Evolutionary conservation across 164 flowering plant genomes (phyloP), one percentile per base, ranked within the genome.

Genomic region (Piper longum): DNA sequence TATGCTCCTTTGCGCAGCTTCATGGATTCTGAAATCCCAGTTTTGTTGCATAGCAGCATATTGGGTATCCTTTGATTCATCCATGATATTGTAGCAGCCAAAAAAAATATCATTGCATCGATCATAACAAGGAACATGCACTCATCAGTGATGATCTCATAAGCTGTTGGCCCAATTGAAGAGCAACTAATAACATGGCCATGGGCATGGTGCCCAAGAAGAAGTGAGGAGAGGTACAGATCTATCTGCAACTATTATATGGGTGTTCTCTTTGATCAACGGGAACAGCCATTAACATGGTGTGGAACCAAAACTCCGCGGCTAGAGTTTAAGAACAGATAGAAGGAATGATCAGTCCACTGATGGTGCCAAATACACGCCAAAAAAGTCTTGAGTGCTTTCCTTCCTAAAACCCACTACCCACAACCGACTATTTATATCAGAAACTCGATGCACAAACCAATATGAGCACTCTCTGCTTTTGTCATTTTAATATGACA

Each of bases 1-100:
- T 60, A 77, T 70, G 59, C 74, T 67, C 4, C 69, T 77, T 55
- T 72, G 76, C 61, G 76, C 81, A 63, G 59, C 69, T 60, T 72
- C 73, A 55, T 70, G 69, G 62, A 71, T 59, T 61, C 66, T 67
- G 61, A 68, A 63, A 61, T 72, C 74, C 71, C 67, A 68, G 48
- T 67, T 66, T n/a, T 68, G 72, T 54, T 41, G 41, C 64, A 41
- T 58, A 19, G 72, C 59, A 66, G 54, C 54, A 65, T 72, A 51
- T 6, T 26, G 36, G 36, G 36, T 26, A 26, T 62, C n/a, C 56
- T 56, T 56, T 44, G 68, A 67, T 58, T 54, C 69, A 40, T 69
- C 69, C 59, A 59, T 65, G 72, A 63, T 63, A 44, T 40, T 43
- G 59, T 16, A 16, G 60, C 17, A 60, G 16, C 17, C 52, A 9